phyloP scores from a whole-genome alignment of 2,329 filamentous ascomycete species.

The Shiraia bambusicola region DNA sequence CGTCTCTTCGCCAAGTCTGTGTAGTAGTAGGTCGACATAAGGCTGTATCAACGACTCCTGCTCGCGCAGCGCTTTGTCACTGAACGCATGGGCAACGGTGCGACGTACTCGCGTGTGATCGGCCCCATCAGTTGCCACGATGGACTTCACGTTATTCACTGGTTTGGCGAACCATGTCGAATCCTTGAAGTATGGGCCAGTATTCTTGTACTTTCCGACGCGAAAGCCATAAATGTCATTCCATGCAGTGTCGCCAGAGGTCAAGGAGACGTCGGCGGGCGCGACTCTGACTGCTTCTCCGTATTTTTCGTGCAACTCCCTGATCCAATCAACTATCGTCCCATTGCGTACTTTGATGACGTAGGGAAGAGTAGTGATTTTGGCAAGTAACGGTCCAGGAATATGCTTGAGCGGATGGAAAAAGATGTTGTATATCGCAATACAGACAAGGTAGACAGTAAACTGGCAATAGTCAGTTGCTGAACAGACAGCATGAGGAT shows the following conservation, averaged over 20 bases:
- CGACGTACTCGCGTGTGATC: conserved; percentile 40
- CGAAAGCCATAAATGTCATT: conserved; percentile 48
- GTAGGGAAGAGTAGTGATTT: conserved; percentile 38
- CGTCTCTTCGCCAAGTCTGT: conserved; percentile 30
- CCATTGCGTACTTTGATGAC: conserved; percentile 30
- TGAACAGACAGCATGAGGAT: too few species aligned
- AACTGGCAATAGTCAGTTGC: too few species aligned
- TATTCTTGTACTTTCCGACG: conserved; percentile 39
- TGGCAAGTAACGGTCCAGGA: conserved; percentile 45
- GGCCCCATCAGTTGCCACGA: conserved; percentile 31
- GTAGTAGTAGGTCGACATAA: conserved; percentile 46
- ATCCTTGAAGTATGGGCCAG: conserved; percentile 42
- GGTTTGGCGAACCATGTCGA: conserved; percentile 36
- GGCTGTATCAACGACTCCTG: conserved; percentile 45
- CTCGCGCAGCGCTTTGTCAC: conserved; percentile 44
- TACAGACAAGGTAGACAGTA: conserved; percentile 13
- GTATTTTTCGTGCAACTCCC: conserved; percentile 43
- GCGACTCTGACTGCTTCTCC: conserved; percentile 47
- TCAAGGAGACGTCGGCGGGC: conserved; percentile 49
- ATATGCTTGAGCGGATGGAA: conserved; percentile 49
- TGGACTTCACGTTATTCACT: conserved; percentile 30
- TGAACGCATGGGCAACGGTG: conserved; percentile 47
- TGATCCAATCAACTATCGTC: conserved; percentile 24
- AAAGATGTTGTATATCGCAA: conserved; percentile 42
- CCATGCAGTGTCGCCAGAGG: conserved; percentile 46